Evolutionary conservation across 176 grass and related monocot species (phyloP).

Genomic region (Dendrocalamus sinicus): DNA sequence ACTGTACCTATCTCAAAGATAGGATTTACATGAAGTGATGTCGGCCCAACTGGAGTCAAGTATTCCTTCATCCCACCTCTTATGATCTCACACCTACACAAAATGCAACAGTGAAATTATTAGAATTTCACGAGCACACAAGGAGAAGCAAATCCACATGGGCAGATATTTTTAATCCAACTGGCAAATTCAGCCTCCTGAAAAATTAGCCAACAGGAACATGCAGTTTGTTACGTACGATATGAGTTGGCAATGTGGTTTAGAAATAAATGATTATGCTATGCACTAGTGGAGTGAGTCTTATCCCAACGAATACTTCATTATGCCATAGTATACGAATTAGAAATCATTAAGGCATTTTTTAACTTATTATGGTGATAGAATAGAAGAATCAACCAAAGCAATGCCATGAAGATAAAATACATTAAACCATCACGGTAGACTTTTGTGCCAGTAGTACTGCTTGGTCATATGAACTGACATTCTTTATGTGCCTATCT

Average conservation of each 20-base stretch:
- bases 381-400: slow-evolving; percentile 11
- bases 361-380: background rate
- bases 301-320: slow-evolving; percentile 17
- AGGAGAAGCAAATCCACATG: background rate
- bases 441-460: background rate
- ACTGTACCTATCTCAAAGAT: slow-evolving; percentile 98
- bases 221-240: background rate
- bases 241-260: background rate
- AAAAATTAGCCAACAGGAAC: background rate
- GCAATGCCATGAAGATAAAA: slow-evolving; percentile 2
- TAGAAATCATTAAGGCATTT: background rate
- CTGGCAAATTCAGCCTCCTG: slow-evolving; percentile 6
- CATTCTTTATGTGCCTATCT: slow-evolving; percentile 17
- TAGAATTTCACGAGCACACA: background rate
- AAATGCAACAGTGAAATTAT: slow-evolving; percentile 20
- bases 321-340: background rate
- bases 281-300: background rate
- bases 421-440: background rate
- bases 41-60: slow-evolving; percentile 85
- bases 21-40: slow-evolving; percentile 82
- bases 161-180: slow-evolving; percentile 9
- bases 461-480: background rate
- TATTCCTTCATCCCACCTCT: slow-evolving; percentile 93
- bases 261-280: background rate
- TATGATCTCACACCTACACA: slow-evolving; percentile 90